Evolutionary conservation across 495 filamentous ascomycete genomes (phyloP).

Genomic region (Podospora comata): DNA sequence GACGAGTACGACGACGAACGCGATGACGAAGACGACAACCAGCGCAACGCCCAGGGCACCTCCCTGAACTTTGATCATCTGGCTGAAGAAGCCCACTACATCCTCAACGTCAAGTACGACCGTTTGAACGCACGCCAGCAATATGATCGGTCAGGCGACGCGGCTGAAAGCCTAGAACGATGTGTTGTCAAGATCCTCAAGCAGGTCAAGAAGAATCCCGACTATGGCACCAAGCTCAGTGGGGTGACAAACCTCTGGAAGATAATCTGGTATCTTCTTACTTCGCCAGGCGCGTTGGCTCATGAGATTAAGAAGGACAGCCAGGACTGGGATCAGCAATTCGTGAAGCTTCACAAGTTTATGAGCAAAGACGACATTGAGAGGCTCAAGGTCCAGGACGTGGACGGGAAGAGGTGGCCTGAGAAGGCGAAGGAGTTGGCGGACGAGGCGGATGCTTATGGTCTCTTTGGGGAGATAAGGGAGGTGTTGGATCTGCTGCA

Average conservation of each 20-base stretch:
- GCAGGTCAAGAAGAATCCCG: not conserved
- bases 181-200: not conserved
- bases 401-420: not conserved
- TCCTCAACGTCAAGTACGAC: not conserved
- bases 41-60: not conserved
- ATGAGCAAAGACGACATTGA: not conserved
- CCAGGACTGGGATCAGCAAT: not conserved
- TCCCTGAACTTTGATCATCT: not conserved
- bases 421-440: not conserved
- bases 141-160: not conserved
- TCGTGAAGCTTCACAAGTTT: not conserved
- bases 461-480: not conserved
- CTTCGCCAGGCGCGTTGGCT: not conserved
- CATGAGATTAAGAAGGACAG: not conserved
- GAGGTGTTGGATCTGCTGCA: not conserved
- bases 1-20: not conserved
- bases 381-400: not conserved
- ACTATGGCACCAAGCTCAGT: not conserved
- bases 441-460: not conserved
- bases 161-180: not conserved
- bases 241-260: not conserved
- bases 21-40: not conserved
- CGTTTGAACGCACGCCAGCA: not conserved
- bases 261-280: not conserved
- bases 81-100: not conserved